A percentile compares a stretch with the other conserved stretches of the same genome.
phyloP scores from a whole-genome alignment of 805 yeast genomes.

The Pichia ethanolica region DNA sequence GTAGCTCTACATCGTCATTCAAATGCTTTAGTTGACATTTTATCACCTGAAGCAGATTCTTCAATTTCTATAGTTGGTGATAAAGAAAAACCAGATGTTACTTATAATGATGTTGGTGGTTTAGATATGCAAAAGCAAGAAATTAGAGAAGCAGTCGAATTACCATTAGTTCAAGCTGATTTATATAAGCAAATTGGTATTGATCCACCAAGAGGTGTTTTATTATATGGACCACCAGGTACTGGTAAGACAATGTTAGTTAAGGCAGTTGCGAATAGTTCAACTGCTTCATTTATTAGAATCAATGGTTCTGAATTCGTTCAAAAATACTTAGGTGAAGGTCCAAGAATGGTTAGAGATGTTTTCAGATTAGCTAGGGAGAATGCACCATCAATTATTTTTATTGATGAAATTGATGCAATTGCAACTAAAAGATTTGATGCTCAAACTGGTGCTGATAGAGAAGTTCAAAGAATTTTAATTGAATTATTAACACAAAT shows the following conservation, averaged over 20 bases:
- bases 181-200: constrained; percentile 95
- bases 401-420: constrained; percentile 98
- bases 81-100: constrained; percentile 84
- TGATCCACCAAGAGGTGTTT: constrained; percentile 97
- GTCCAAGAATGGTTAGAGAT: constrained; percentile 99
- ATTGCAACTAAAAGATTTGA: constrained; percentile 98
- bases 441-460: constrained; percentile 99
- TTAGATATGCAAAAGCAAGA: constrained; percentile 99
- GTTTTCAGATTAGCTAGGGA: constrained; percentile 96
- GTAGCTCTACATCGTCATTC: constrained; percentile 98
- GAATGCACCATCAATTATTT: constrained; percentile 93
- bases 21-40: constrained; percentile 91
- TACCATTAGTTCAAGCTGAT: constrained; percentile 93
- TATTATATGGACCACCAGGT: constrained; percentile 99
- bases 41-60: constrained; percentile 98
- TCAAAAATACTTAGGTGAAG: constrained; percentile 97
- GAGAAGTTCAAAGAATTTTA: constrained; percentile 97
- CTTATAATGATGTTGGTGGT: constrained; percentile 98
- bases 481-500: constrained; percentile 94
- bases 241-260: constrained; percentile 99
- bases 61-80: constrained; percentile 92
- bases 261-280: constrained; percentile 95
- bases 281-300: constrained; percentile 93
- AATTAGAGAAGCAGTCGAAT: constrained; percentile 95
- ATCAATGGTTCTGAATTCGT: constrained; percentile 98